A percentile compares a stretch with the other conserved stretches of the same genome.
Conservation (phyloP, 129 eudicot genomes). For the Deinandra increscens region DNA sequence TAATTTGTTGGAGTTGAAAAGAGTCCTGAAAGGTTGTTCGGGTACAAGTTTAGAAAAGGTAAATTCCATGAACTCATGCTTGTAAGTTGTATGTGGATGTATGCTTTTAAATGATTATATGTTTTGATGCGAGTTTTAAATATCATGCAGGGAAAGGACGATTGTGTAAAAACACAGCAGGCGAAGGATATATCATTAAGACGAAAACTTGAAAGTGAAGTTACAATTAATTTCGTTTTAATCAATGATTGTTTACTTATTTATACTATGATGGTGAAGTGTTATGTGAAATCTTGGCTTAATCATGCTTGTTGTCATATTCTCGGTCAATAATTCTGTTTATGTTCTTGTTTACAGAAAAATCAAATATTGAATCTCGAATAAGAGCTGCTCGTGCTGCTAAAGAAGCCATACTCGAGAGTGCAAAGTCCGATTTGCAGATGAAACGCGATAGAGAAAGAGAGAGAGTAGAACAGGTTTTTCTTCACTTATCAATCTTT, state of each 20-base stretch:
- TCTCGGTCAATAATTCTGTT: neutral
- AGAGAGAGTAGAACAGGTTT: slow-evolving; percentile 35
- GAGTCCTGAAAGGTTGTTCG: slow-evolving; percentile 36
- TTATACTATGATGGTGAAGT: slow-evolving; percentile 6
- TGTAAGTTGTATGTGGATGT: slow-evolving; percentile 22
- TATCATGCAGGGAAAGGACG: slow-evolving; percentile 26
- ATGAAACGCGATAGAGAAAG: slow-evolving; percentile 36
- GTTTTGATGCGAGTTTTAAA: slow-evolving; percentile 1
- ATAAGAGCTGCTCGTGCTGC: slow-evolving; percentile 43
- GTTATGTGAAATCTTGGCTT: too few relatives aligned
- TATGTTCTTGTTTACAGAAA: slow-evolving; percentile 22
- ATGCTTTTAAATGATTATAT: neutral
- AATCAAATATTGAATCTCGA: slow-evolving; percentile 34
- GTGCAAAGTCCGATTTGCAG: slow-evolving; percentile 39
- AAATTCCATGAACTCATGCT: neutral
- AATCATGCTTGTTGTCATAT: neutral
- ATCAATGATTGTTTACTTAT: neutral
- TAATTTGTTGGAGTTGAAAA: slow-evolving; percentile 41
- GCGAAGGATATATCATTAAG: slow-evolving; percentile 22
- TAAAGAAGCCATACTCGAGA: slow-evolving; percentile 36
- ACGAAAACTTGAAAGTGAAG: slow-evolving; percentile 35
- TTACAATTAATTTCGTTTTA: neutral
- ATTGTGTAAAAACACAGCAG: slow-evolving; percentile 21
- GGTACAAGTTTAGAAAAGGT: slow-evolving; percentile 38
- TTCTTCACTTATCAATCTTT: neutral